Evolutionary conservation across 1,139 yeast genomes (phyloP).

Genomic region (Yarrowia galli): DNA sequence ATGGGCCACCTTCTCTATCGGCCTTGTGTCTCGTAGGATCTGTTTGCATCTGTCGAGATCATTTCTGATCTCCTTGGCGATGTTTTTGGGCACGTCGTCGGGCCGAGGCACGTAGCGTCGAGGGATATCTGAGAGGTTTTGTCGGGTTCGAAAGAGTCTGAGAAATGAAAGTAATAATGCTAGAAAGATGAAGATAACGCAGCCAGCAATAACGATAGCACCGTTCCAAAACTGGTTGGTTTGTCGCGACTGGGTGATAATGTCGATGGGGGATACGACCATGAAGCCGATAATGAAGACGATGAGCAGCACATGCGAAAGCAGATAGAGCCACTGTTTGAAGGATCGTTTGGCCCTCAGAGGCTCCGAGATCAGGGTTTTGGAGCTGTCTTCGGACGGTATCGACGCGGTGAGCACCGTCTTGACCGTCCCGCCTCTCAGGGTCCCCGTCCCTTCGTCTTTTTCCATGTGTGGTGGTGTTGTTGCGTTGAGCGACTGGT

Average conservation of each 20-base stretch:
- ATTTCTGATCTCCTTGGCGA: conserved; percentile 54
- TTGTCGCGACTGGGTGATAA: conserved; percentile 68
- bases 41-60: conserved; percentile 58
- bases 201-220: conserved; percentile 75
- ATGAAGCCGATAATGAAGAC: conserved; percentile 63
- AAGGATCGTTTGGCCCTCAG: conserved; percentile 22
- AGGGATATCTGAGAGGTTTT: conserved; percentile 77
- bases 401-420: conserved; percentile 31
- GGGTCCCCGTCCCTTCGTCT: conserved; percentile 38
- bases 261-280: conserved; percentile 77
- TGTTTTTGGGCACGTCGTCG: conserved; percentile 66
- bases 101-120: conserved; percentile 72
- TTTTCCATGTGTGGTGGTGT: conserved; percentile 26
- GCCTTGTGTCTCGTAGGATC: conserved; percentile 57
- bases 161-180: conserved; percentile 58
- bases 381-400: conserved; percentile 34
- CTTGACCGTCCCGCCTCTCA: conserved; percentile 33
- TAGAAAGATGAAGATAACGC: conserved; percentile 64
- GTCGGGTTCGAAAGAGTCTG: conserved; percentile 65
- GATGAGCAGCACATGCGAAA: conserved; percentile 61
- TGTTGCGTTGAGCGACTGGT: conserved; percentile 20
- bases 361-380: conserved; percentile 29
- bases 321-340: conserved; percentile 55
- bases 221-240: conserved; percentile 68
- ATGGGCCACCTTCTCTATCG: conserved; percentile 58